Conservation (phyloP, 2,329 filamentous ascomycete species). For the Pseudogymnoascus sp. region DNA sequence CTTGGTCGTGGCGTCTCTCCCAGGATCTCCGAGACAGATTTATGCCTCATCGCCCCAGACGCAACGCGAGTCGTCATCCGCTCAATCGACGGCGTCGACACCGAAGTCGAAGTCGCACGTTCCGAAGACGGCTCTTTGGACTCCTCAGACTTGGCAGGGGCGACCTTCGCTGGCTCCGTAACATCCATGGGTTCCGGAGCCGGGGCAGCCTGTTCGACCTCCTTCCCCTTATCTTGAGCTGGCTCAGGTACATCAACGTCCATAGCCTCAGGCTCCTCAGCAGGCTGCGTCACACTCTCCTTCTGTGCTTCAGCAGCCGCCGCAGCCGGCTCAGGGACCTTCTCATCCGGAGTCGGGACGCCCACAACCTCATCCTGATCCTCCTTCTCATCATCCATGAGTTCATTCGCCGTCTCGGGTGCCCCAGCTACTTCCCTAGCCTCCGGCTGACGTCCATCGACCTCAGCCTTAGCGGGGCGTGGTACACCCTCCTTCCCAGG, state of each 20-base stretch:
- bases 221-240: neutral
- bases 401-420: constrained; percentile 10
- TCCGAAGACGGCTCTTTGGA: constrained; percentile 16
- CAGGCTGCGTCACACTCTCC: constrained; percentile 18
- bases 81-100: constrained; percentile 33
- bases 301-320: constrained; percentile 24
- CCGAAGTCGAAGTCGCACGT: constrained; percentile 21
- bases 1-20: constrained; percentile 43
- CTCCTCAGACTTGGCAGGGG: constrained; percentile 11
- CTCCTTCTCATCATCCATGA: constrained; percentile 22
- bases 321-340: constrained; percentile 14
- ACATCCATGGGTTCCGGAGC: neutral
- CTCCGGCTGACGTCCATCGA: neutral
- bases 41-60: constrained; percentile 61
- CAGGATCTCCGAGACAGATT: constrained; percentile 65
- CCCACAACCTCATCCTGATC: constrained; percentile 22
- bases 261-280: constrained; percentile 19
- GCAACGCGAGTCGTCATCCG: constrained; percentile 62
- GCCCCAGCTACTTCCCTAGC: neutral
- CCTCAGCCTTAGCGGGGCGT: neutral
- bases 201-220: neutral
- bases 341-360: constrained; percentile 19
- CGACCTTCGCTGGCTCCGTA: neutral
- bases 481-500: constrained; percentile 15
- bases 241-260: constrained; percentile 21